Evolutionary conservation across 108 stramenopile species (phyloP).

Genomic region (Skeletonema tropicum): DNA sequence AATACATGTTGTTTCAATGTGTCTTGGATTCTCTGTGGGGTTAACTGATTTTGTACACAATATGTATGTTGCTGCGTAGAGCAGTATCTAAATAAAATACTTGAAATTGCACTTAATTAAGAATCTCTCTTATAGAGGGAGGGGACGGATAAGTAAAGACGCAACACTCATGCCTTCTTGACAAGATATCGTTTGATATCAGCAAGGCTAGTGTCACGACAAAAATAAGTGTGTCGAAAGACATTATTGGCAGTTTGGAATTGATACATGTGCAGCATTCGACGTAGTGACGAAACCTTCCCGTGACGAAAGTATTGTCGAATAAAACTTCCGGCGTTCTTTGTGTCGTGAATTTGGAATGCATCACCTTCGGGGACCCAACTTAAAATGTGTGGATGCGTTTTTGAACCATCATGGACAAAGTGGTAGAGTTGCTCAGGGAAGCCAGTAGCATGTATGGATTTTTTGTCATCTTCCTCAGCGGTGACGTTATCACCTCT

Average conservation of each 20-base stretch:
- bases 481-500: too few species aligned
- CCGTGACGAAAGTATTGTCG: constrained; percentile 15
- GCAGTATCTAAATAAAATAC: neutral
- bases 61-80: neutral
- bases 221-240: constrained; percentile 14
- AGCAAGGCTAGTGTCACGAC: neutral
- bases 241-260: neutral
- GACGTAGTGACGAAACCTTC: neutral
- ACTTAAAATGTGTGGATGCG: neutral
- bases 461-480: neutral
- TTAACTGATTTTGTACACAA: neutral
- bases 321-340: neutral
- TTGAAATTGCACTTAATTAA: neutral
- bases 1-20: too few species aligned
- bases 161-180: neutral
- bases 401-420: neutral
- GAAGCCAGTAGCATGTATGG: neutral
- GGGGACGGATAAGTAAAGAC: too few species aligned
- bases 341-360: neutral
- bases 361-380: neutral
- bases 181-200: neutral
- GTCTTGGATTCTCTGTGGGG: neutral
- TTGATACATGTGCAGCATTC: constrained; percentile 15
- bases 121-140: too few species aligned
- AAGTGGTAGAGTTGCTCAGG: neutral